Conservation (phyloP, 139 green algal genomes). For the Asterochloris erici region DNA sequence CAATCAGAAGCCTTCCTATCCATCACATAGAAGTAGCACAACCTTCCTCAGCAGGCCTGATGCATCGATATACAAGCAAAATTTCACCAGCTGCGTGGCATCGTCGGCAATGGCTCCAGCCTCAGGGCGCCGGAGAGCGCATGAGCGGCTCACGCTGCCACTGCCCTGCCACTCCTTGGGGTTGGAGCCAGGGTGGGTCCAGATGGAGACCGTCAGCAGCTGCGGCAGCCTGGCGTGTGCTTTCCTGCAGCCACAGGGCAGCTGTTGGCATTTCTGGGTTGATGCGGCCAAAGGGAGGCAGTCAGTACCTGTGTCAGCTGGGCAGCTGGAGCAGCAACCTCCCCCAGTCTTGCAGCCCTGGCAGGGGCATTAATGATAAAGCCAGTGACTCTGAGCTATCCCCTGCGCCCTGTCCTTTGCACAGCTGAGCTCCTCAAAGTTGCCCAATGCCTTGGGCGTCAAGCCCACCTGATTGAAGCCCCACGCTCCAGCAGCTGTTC, state of each 20-base stretch:
- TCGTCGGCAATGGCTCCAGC: slow-evolving; percentile 50
- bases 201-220: slow-evolving; percentile 40
- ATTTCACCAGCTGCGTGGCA: slow-evolving; percentile 46
- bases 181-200: background rate
- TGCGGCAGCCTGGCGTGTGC: slow-evolving; percentile 39
- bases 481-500: no score
- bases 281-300: no score
- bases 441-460: no score
- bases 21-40: background rate
- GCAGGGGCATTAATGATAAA: no score
- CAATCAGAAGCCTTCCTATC: background rate
- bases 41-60: background rate
- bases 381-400: no score
- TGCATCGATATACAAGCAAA: background rate
- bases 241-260: background rate
- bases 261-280: no score
- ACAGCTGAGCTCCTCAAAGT: no score
- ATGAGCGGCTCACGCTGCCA: slow-evolving; percentile 35
- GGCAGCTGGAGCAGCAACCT: no score
- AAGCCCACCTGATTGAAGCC: no score
- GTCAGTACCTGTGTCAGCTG: no score
- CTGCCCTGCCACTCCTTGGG: slow-evolving; percentile 17
- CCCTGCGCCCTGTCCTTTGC: no score
- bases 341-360: no score
- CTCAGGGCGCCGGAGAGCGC: slow-evolving; percentile 29